Conservation (phyloP, 805 yeast species). For the Hanseniaspora lachancei region DNA sequence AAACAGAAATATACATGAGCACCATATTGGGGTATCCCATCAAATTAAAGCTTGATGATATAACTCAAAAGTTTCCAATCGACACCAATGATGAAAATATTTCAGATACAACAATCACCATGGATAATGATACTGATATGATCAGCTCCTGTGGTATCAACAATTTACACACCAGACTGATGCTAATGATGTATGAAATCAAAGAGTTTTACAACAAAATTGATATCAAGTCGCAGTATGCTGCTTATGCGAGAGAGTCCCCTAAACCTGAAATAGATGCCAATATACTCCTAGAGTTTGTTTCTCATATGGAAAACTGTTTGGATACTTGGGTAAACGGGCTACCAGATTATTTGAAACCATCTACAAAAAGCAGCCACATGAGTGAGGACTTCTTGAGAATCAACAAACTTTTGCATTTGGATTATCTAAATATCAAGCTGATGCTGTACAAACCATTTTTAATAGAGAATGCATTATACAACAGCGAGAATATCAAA, state of each 20-base stretch:
- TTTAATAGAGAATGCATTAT: conserved; percentile 57
- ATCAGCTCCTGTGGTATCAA: conserved; percentile 63
- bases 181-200: conserved; percentile 55
- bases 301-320: conserved; percentile 41
- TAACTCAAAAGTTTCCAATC: conserved; percentile 74
- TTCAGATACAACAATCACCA: conserved; percentile 46
- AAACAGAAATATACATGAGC: conserved; percentile 80
- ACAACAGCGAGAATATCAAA: conserved; percentile 54
- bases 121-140: conserved; percentile 38
- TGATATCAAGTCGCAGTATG: conserved; percentile 28
- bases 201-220: conserved; percentile 61
- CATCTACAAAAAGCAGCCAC: conserved; percentile 30
- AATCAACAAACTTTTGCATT: conserved; percentile 61
- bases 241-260: conserved; percentile 4
- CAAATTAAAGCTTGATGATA: conserved; percentile 60
- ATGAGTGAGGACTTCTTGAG: conserved; percentile 47
- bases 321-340: conserved; percentile 58
- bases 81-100: conserved; percentile 81
- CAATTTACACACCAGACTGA: conserved; percentile 67
- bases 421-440: conserved; percentile 63
- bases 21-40: conserved; percentile 78
- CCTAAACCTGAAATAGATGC: conserved; percentile 13
- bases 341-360: conserved; percentile 58
- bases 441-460: conserved; percentile 77
- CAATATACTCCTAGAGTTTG: conserved; percentile 31